Evolutionary conservation across 2,329 filamentous ascomycete species (phyloP).

Genomic region (Microthyrium microscopicum): DNA sequence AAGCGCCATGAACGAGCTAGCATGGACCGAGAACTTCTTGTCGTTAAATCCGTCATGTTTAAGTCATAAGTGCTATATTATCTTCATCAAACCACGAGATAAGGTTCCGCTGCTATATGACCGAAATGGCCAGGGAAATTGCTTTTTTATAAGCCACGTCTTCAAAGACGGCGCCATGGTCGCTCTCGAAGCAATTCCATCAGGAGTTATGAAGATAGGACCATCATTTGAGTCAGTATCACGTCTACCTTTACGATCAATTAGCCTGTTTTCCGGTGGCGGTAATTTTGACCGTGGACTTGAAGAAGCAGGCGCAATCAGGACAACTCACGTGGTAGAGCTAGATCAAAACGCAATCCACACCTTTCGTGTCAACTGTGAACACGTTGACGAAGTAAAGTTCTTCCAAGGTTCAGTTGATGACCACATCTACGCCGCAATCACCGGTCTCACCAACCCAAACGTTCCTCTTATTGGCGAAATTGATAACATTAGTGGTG

Average conservation of each 20-base stretch:
- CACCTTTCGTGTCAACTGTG: conserved; percentile 54
- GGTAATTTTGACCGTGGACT: conserved; percentile 64
- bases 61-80: conserved; percentile 40
- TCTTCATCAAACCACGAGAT: conserved; percentile 28
- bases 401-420: conserved; percentile 60
- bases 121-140: conserved; percentile 45
- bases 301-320: conserved; percentile 50
- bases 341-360: conserved; percentile 46
- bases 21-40: conserved; percentile 34
- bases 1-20: conserved; percentile 39
- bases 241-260: not conserved
- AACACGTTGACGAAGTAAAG: conserved; percentile 23
- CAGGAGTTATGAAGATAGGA: no score
- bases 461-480: conserved; percentile 42
- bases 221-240: not conserved
- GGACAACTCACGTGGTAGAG: conserved; percentile 54
- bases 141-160: conserved; percentile 38
- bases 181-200: not conserved
- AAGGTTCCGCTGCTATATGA: conserved; percentile 47
- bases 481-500: conserved; percentile 53
- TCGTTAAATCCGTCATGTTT: conserved; percentile 27
- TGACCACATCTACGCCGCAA: conserved; percentile 40
- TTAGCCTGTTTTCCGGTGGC: conserved; percentile 59
- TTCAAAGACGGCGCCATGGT: not conserved
- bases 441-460: conserved; percentile 31